Percentiles rank a stretch among this genome's conserved stretches.
Conservation (phyloP, 164 flowering plant genomes). For the Piper betle region DNA sequence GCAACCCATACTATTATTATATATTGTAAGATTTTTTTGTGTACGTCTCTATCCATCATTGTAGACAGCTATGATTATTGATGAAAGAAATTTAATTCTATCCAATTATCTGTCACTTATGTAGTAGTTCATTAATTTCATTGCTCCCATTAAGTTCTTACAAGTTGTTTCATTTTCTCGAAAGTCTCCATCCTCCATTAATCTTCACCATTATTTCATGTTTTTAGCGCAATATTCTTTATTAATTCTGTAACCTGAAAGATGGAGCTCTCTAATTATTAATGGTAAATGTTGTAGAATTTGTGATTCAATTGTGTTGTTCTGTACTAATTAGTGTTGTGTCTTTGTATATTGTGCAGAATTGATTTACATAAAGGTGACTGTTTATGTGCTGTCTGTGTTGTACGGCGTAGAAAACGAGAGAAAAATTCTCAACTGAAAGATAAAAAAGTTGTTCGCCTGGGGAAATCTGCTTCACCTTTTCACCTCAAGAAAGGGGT, state of each 20-base stretch:
- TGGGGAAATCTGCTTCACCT: slow-evolving; percentile 22
- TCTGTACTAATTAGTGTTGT: neutral
- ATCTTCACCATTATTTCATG: neutral
- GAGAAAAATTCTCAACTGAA: slow-evolving; percentile 39
- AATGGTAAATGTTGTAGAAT: neutral
- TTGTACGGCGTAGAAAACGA: slow-evolving; percentile 85
- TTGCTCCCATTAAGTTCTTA: no score
- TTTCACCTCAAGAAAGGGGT: slow-evolving; percentile 60
- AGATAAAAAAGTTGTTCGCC: slow-evolving; percentile 26
- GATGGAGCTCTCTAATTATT: neutral
- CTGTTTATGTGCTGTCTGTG: slow-evolving; percentile 91
- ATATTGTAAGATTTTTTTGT: no score
- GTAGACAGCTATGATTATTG: no score
- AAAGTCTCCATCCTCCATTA: neutral
- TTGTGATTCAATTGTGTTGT: neutral
- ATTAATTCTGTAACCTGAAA: no score
- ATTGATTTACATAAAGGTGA: slow-evolving; percentile 66
- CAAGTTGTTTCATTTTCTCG: no score
- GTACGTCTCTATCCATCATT: no score
- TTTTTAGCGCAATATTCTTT: neutral
- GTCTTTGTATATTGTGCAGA: slow-evolving; percentile 24
- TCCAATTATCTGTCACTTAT: no score
- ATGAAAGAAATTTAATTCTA: no score
- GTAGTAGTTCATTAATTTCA: no score
- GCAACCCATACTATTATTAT: no score